phyloP scores from a whole-genome alignment of 2,329 filamentous ascomycete species.

The Alternaria tenuissima region DNA sequence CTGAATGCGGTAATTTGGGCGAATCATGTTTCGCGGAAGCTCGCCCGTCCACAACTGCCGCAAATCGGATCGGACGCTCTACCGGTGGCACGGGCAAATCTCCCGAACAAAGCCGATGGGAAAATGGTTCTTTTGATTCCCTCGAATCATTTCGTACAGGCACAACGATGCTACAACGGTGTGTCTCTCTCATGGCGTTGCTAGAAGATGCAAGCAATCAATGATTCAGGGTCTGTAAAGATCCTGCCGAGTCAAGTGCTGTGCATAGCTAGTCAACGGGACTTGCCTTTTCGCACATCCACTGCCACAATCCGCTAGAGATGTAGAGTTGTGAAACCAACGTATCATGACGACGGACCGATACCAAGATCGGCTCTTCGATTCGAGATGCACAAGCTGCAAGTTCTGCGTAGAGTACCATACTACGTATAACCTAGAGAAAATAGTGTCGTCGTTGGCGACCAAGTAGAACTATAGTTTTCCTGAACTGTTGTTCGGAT shows the following conservation, averaged over 20 bases:
- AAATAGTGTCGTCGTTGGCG: not conserved
- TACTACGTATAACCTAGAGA: not conserved
- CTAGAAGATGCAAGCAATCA: not conserved
- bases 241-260: conserved; percentile 9
- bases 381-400: not conserved
- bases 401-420: not conserved
- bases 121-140: not conserved
- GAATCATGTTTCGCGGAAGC: conserved; percentile 7
- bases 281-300: conserved; percentile 8
- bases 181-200: not conserved
- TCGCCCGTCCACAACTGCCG: conserved; percentile 5
- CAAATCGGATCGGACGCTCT: conserved; percentile 4
- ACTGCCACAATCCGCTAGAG: not conserved
- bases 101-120: not conserved
- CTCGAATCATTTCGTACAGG: not conserved
- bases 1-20: conserved; percentile 11
- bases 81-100: conserved; percentile 12
- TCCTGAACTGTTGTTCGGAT: not conserved
- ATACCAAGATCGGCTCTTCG: not conserved
- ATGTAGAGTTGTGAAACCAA: conserved; percentile 1
- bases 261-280: not conserved
- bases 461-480: not conserved
- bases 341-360: conserved; percentile 5
- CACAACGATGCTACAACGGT: not conserved
- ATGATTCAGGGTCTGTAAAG: conserved; percentile 6